Evolutionary conservation across 495 filamentous ascomycete species (phyloP), one percentile per base, ranked within the genome.

Genomic region (Xylaria castorea): DNA sequence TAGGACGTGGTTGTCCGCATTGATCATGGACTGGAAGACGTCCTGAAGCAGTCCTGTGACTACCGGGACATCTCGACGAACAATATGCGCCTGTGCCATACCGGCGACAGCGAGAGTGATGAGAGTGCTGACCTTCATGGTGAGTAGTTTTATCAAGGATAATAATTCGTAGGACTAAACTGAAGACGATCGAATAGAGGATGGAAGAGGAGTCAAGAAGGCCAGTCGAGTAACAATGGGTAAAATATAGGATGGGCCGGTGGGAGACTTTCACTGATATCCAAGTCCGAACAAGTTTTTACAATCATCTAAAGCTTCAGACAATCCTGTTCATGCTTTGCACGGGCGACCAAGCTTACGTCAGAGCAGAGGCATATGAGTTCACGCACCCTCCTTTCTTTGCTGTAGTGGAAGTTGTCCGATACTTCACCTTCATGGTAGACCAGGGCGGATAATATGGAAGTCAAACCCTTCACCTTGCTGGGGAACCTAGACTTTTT

Each of bases 1-100:
- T 25, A 68, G 18, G 25, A 69, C 6, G 18, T 57, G 42, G 36
- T 68, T 48, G 65, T 73, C 65, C 27, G 46, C 71, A 18, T 68
- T 51, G 25, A 14, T 20, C 55, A 73, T 68, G 20, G 71, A 25
- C 14, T 69, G 20, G 40, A n/a, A 51, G n/a, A 72, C 14, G 40
- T 4, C 6, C 30, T 9, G 0, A 20, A 72, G 63, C 53, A 72
- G 6, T 20, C 2, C 22, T 7, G 1, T 6, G 25, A 72, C 16
- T 12, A 5, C 16, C 25, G 18, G 5, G 40, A 20, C 12, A 32
- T 67, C 40, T 32, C 70, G 70, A 44, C 9, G 25, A 4, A 44
- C 25, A 9, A 57, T 0, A 0, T 1, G 12, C 6, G 32, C 34
- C 5, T 42, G 27, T 16, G 32, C 60, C 22, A 25, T 20, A 14